Base-by-base conservation (phyloP, 306 rosid species). In the Fragaria iinumae region DNA sequence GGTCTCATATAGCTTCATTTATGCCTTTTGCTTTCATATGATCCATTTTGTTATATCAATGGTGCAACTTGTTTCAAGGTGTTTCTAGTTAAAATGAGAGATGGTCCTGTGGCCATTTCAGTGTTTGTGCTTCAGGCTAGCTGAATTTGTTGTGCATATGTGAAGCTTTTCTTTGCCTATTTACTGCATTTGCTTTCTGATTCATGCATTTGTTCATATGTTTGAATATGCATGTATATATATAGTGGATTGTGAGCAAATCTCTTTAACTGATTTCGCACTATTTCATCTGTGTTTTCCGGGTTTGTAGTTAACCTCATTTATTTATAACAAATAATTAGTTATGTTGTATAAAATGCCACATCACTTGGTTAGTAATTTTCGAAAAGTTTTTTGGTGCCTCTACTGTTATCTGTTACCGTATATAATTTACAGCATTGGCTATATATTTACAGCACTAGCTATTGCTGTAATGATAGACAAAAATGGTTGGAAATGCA, bases 401-500 rank as follows among this genome's bases (percentile, higher is more conserved):
- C 18, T 1, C 1, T 25, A 27, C 39, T 60, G 14, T 27, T 62
- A 12, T 62, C 34, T 8, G 67, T 27, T 13, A 62, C 20, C 10
- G 29, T 62, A 14, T 29, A 29, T 21, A 69, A 6, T 44, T 44
- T 69, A 34, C 49, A 34, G 18, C 13, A 29, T 21, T 48, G 20
- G 53, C 53, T 48, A 48, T 48, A 48, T 34, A 16, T 64, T 63
- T 66, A 29, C 48, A 18, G 27, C 6, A 16, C 64, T 55, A 50
- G 48, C 29, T 20, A 53, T 34, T 50, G 32, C 56, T 39, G 43
- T 2, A 25, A 59, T 23, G 43, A 73, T 38, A 21, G 11, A 56
- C 4, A 48, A 41, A 55, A 38, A 25, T 43, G 69, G 69, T 59
- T 60, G 69, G 69, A 59, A 59, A 25, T 25, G 39, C 77, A 39